Evolutionary conservation across 306 rosid genomes (phyloP).

Genomic region (Quercus parvula): DNA sequence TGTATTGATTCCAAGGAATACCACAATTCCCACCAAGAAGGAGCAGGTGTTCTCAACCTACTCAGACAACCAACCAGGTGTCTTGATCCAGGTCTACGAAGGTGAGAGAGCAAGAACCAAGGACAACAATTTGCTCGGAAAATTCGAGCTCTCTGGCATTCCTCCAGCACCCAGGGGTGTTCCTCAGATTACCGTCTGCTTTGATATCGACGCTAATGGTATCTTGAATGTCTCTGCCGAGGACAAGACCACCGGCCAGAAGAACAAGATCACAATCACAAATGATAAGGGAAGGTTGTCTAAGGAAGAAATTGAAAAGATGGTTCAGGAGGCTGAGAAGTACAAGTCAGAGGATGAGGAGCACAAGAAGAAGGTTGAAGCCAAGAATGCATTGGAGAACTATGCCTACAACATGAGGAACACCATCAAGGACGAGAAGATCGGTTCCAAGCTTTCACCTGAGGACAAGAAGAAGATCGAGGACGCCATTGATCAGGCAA

Average conservation of each 20-base stretch:
- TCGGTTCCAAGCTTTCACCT: slow-evolving; percentile 27
- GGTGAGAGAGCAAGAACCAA: slow-evolving; percentile 55
- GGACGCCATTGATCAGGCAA: slow-evolving; percentile 43
- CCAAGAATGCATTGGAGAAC: slow-evolving; percentile 51
- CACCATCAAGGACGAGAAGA: slow-evolving; percentile 49
- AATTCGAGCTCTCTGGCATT: slow-evolving; percentile 47
- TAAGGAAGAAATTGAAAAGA: slow-evolving; percentile 52
- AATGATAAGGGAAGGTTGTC: slow-evolving; percentile 59
- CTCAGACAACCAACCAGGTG: slow-evolving; percentile 62
- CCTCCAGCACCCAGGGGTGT: slow-evolving; percentile 66
- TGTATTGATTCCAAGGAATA: slow-evolving; percentile 62
- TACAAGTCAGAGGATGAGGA: slow-evolving; percentile 68
- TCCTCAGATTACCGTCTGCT: slow-evolving; percentile 53
- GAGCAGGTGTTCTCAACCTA: slow-evolving; percentile 66
- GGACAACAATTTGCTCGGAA: slow-evolving; percentile 59
- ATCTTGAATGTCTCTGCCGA: slow-evolving; percentile 58
- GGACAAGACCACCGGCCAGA: slow-evolving; percentile 52
- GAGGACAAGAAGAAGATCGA: slow-evolving; percentile 55
- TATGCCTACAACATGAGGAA: slow-evolving; percentile 56
- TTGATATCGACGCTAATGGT: slow-evolving; percentile 65
- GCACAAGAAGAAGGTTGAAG: slow-evolving; percentile 55
- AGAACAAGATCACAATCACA: slow-evolving; percentile 55
- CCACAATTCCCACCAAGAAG: slow-evolving; percentile 67
- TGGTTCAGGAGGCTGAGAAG: slow-evolving; percentile 61
- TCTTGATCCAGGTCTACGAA: slow-evolving; percentile 53